Conservation (phyloP, 768 basidiomycete species). For the Omphalotus guepiniiformis region DNA sequence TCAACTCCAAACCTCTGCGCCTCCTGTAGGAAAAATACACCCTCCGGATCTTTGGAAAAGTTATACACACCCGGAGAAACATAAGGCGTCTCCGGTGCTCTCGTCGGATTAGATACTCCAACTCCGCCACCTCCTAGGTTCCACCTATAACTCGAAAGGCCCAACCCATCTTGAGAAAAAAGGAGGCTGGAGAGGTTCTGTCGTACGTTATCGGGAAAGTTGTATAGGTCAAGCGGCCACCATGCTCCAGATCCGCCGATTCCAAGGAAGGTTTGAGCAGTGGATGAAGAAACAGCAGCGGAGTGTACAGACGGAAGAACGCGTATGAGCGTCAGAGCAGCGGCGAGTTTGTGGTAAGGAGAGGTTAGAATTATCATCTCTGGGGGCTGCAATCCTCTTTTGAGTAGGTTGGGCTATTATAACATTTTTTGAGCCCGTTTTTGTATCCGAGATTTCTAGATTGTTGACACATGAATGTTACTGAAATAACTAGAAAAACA, state of each 20-base stretch:
- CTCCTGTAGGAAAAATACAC: constrained; percentile 35
- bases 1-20: constrained; percentile 32
- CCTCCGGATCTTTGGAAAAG: constrained; percentile 34
- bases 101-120: constrained; percentile 33
- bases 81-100: constrained; percentile 34
- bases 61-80: constrained; percentile 36
- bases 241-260: constrained; percentile 44
- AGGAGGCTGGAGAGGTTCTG: constrained; percentile 37
- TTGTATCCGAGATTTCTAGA: too few species aligned
- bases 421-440: too few species aligned
- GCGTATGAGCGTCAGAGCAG: not conserved
- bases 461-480: too few species aligned
- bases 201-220: constrained; percentile 35
- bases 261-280: constrained; percentile 20
- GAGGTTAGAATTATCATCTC: not conserved
- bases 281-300: constrained; percentile 10
- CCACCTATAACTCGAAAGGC: constrained; percentile 38
- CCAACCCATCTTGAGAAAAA: constrained; percentile 33
- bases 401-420: too few species aligned
- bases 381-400: too few species aligned
- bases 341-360: not conserved
- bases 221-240: constrained; percentile 41
- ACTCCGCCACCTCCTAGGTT: constrained; percentile 42
- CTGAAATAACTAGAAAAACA: too few species aligned
- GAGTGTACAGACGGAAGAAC: not conserved